A percentile compares a stretch with the other conserved stretches of the same genome.
Evolutionary conservation across 2,329 filamentous ascomycete genomes (phyloP).

Genomic region (Microdochium bolleyi): DNA sequence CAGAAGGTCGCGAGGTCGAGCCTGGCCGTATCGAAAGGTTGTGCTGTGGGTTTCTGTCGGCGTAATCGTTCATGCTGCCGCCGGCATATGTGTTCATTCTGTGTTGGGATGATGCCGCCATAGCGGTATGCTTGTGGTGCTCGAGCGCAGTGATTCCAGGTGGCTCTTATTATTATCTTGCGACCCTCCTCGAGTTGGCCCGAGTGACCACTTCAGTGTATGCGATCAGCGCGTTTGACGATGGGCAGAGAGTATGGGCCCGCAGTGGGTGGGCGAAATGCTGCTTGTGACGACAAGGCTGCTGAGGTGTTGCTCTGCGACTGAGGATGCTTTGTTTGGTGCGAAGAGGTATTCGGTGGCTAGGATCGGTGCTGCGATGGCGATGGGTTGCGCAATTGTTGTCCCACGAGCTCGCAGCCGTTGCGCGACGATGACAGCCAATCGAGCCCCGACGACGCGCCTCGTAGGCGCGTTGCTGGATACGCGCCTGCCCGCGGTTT

Average conservation of each 20-base stretch:
- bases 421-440: not conserved
- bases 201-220: too few species aligned
- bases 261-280: too few species aligned
- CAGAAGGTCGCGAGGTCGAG: slow-evolving; percentile 13
- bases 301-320: too few species aligned
- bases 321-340: too few species aligned
- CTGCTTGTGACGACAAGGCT: too few species aligned
- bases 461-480: not conserved
- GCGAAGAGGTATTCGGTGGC: too few species aligned
- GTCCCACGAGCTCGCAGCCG: not conserved
- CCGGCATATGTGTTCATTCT: slow-evolving; percentile 5
- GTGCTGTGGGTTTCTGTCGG: slow-evolving; percentile 9
- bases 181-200: too few species aligned
- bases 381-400: not conserved
- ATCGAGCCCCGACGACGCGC: not conserved
- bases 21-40: slow-evolving; percentile 17
- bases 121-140: not conserved
- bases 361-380: not conserved
- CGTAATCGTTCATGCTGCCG: slow-evolving; percentile 21
- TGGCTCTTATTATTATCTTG: too few species aligned
- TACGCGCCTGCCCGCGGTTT: not conserved
- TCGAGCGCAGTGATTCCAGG: not conserved
- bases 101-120: not conserved
- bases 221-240: too few species aligned
- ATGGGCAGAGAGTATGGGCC: too few species aligned